Percentiles rank a stretch among this genome's conserved stretches.
Evolutionary conservation across 768 basidiomycete species (phyloP).

Genomic region (Coprinellus micaceus): DNA sequence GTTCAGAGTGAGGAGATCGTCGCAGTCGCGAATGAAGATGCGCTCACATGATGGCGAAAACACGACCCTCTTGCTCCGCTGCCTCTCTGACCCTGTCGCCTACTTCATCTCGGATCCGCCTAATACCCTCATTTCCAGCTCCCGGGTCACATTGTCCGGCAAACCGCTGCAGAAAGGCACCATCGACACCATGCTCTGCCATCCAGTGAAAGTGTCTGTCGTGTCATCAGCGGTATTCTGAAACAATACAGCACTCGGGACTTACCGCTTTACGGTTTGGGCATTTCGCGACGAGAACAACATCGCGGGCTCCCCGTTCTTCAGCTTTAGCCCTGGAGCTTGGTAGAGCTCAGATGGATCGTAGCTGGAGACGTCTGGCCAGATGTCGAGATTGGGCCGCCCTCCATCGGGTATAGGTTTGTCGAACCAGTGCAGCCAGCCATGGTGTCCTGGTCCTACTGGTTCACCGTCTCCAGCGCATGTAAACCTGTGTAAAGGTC

Average conservation of each 20-base stretch:
- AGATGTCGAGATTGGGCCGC: slow-evolving; percentile 68
- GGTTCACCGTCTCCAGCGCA: slow-evolving; percentile 68
- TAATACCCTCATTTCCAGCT: slow-evolving; percentile 51
- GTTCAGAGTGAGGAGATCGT: slow-evolving; percentile 6
- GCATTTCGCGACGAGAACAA: slow-evolving; percentile 78
- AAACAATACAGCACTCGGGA: not conserved
- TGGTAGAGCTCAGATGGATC: slow-evolving; percentile 66
- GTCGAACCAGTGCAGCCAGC: slow-evolving; percentile 85
- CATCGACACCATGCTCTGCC: slow-evolving; percentile 77
- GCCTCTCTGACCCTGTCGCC: slow-evolving; percentile 69
- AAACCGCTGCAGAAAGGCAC: slow-evolving; percentile 80
- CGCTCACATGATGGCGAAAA: slow-evolving; percentile 79
- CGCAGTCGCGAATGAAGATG: slow-evolving; percentile 3
- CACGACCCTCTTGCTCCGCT: slow-evolving; percentile 75
- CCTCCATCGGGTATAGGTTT: slow-evolving; percentile 67
- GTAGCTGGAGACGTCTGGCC: slow-evolving; percentile 76
- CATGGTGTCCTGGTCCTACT: slow-evolving; percentile 70
- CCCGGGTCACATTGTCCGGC: slow-evolving; percentile 61
- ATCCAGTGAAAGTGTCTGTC: slow-evolving; percentile 76
- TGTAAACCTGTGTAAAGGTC: slow-evolving; percentile 52
- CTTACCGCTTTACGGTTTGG: slow-evolving; percentile 61
- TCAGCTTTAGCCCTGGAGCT: slow-evolving; percentile 60
- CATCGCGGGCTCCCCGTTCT: slow-evolving; percentile 55
- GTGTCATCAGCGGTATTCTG: not conserved
- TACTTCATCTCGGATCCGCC: slow-evolving; percentile 67